These are phyloP conservation scores for Geotrichum carabidarum DNA, from an alignment of 1,139 yeast species.

Conservation along the genomic window DNA sequence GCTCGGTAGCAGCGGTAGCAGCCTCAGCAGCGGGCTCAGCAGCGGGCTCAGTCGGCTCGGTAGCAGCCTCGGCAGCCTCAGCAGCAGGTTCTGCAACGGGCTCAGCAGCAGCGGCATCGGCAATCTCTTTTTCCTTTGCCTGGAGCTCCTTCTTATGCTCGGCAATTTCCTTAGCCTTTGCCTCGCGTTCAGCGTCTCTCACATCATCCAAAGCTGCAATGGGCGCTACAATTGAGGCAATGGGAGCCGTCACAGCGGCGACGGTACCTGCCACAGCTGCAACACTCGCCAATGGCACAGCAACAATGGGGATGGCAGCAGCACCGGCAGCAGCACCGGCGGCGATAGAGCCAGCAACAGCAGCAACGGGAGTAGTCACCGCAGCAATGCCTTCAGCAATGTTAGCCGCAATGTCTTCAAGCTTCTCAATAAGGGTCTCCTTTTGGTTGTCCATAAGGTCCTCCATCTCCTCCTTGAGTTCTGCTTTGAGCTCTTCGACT, in stretches of 20 bases:
- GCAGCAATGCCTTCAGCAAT: conserved; percentile 16
- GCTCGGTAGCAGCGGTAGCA: background rate
- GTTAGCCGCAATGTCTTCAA: conserved; percentile 16
- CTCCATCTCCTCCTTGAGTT: background rate
- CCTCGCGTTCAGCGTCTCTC: conserved; percentile 11
- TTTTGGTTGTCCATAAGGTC: background rate
- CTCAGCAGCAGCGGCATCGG: background rate
- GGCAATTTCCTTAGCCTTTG: background rate
- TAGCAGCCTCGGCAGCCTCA: background rate
- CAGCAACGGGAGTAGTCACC: conserved; percentile 17
- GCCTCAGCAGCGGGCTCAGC: background rate
- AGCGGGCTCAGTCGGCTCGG: background rate
- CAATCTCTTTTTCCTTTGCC: conserved; percentile 3
- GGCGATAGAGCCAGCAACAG: conserved; percentile 18
- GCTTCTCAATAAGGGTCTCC: conserved; percentile 11
- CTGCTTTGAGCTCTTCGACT: background rate
- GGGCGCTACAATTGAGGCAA: conserved; percentile 18
- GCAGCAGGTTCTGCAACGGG: background rate
- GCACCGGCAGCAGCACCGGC: conserved; percentile 18
- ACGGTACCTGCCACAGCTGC: conserved; percentile 16
- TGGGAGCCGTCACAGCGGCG: conserved; percentile 18
- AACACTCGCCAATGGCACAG: conserved; percentile 15
- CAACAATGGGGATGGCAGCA: conserved; percentile 15
- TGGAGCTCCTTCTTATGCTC: background rate
- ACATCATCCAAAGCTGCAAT: conserved; percentile 19